Evolutionary conservation across 345 rosid species (phyloP).

Genomic region (Heritiera littoralis): DNA sequence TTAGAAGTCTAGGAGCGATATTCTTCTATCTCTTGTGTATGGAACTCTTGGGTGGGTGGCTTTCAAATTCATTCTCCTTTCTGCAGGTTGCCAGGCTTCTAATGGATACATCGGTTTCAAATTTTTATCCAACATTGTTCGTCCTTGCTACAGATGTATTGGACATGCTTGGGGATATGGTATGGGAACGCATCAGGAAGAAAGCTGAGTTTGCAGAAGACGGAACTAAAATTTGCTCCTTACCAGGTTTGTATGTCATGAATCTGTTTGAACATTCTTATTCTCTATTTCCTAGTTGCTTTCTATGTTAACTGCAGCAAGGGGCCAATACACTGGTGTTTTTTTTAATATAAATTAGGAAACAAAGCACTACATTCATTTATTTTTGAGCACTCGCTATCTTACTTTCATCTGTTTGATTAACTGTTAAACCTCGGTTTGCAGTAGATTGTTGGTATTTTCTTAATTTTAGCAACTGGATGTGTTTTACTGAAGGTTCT

Average conservation of each 20-base stretch:
- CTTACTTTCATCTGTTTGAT: conserved; percentile 2
- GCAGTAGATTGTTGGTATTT: neutral
- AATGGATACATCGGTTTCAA: conserved; percentile 84
- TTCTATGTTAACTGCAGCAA: neutral
- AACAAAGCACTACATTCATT: neutral
- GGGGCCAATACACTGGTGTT: neutral
- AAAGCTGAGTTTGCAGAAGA: conserved; percentile 77
- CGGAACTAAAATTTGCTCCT: conserved; percentile 49
- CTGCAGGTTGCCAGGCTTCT: conserved; percentile 86
- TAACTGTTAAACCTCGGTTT: neutral
- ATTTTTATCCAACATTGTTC: conserved; percentile 90
- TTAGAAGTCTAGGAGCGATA: neutral
- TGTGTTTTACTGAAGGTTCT: conserved; percentile 17
- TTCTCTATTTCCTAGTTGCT: neutral
- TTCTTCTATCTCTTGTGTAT: conserved; percentile 12
- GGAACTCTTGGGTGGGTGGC: conserved; percentile 6
- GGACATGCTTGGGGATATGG: conserved; percentile 91
- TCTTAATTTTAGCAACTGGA: neutral
- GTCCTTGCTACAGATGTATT: conserved; percentile 78
- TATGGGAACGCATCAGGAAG: conserved; percentile 83
- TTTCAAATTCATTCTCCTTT: conserved; percentile 19
- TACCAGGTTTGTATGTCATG: conserved; percentile 53
- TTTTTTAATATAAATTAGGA: neutral
- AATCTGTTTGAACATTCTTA: conserved; percentile 1
- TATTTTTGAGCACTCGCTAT: neutral